Evolutionary conservation across 2,329 filamentous ascomycete genomes (phyloP).

Genomic region (Graphium sp.): DNA sequence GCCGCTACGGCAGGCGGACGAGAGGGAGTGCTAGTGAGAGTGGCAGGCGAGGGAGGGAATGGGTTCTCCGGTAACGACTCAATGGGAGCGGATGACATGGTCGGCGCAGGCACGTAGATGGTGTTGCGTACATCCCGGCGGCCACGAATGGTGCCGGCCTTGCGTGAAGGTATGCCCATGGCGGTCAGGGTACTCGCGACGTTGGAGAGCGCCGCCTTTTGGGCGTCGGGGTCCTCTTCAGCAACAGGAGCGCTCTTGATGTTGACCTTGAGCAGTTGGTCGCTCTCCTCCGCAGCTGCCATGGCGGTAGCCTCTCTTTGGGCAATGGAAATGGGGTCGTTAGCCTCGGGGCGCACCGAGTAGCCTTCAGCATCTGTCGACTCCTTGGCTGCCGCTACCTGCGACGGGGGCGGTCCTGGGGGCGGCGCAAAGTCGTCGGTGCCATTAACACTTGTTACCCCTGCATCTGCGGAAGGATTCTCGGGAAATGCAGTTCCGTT

Average conservation of each 20-base stretch:
- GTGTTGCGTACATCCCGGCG: constrained; percentile 86
- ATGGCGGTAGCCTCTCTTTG: constrained; percentile 44
- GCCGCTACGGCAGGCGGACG: constrained; percentile 31
- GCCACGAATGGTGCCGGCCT: constrained; percentile 64
- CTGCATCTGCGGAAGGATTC: constrained; percentile 24
- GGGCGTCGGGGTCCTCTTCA: constrained; percentile 60
- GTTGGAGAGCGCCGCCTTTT: constrained; percentile 56
- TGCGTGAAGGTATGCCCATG: constrained; percentile 47
- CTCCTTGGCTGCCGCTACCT: constrained; percentile 16
- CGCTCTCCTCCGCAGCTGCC: constrained; percentile 34
- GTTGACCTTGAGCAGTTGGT: constrained; percentile 62
- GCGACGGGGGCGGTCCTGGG: constrained; percentile 30
- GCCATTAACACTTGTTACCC: not conserved
- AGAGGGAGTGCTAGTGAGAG: constrained; percentile 8
- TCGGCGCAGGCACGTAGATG: constrained; percentile 50
- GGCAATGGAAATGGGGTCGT: constrained; percentile 55
- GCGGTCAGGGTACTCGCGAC: constrained; percentile 57
- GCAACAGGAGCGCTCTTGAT: constrained; percentile 65
- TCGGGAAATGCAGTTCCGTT: too few relatives aligned
- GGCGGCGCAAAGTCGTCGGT: constrained; percentile 28
- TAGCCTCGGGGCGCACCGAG: constrained; percentile 47
- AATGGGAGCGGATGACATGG: constrained; percentile 5
- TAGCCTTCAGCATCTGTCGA: constrained; percentile 61
- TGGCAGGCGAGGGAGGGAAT: constrained; percentile 9
- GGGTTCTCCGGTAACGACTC: constrained; percentile 6